Evolutionary conservation across 2,329 filamentous ascomycete genomes (phyloP).

Genomic region (Trichoderma simmonsii): DNA sequence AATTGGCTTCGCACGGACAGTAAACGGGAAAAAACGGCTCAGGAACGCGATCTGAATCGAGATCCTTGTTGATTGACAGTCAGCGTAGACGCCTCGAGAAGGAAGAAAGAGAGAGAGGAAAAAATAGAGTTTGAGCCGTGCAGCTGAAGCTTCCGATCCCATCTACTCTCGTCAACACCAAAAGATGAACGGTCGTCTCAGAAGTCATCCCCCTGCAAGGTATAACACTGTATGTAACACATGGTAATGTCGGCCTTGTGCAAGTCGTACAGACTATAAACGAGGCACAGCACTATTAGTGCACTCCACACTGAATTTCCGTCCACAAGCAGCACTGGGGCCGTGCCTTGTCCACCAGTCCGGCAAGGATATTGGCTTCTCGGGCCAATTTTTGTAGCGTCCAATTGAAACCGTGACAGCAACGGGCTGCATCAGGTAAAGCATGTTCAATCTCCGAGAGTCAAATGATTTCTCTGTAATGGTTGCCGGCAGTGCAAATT

Average conservation of each 20-base stretch:
- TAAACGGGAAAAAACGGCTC: not conserved
- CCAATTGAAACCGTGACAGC: constrained; percentile 1
- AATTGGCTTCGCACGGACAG: not conserved
- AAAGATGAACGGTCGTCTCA: not conserved
- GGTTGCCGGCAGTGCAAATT: constrained; percentile 11
- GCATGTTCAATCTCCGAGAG: constrained; percentile 15
- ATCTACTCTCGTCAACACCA: not conserved
- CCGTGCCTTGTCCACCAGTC: constrained; percentile 4
- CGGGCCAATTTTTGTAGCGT: not conserved
- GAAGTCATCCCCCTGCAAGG: not conserved
- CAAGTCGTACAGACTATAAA: not conserved
- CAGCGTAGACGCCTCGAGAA: not conserved
- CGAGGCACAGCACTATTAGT: constrained; percentile 8
- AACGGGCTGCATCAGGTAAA: constrained; percentile 11
- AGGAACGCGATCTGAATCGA: not conserved
- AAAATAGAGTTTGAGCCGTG: not conserved
- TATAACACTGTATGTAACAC: not conserved
- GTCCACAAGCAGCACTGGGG: constrained; percentile 7
- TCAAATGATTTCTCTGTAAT: not conserved
- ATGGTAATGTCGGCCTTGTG: constrained; percentile 1
- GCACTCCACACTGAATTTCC: not conserved
- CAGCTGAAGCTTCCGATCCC: not conserved
- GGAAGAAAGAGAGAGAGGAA: not conserved
- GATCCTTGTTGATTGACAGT: not conserved
- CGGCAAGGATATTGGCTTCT: constrained; percentile 3